phyloP scores from a whole-genome alignment of 768 basidiomycete species.

The Xerocomellus chrysenteron region DNA sequence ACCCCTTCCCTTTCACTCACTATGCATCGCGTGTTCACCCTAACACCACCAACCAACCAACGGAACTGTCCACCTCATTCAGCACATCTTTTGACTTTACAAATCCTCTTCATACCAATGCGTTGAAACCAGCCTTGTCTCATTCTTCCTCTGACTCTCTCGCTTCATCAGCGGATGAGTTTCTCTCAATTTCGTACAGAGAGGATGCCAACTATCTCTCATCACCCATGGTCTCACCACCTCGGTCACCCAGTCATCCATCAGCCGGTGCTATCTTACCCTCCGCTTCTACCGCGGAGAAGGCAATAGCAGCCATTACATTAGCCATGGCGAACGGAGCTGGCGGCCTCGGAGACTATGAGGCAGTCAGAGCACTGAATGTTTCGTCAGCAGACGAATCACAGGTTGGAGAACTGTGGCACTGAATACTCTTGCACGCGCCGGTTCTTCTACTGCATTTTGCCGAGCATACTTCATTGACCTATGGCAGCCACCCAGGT shows the following conservation, averaged over 20 bases:
- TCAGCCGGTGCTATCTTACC: constrained; percentile 3
- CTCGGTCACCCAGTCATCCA: constrained; percentile 14
- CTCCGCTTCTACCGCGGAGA: constrained; percentile 52
- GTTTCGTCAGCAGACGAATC: constrained; percentile 37
- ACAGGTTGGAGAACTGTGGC: constrained; percentile 62
- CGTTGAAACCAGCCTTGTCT: constrained; percentile 21
- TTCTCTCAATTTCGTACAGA: constrained; percentile 1
- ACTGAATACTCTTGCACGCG: constrained; percentile 26
- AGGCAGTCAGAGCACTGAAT: constrained; percentile 43
- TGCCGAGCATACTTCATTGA: constrained; percentile 5
- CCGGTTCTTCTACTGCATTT: neutral
- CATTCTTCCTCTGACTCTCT: constrained; percentile 20
- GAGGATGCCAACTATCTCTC: constrained; percentile 5
- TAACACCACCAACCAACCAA: constrained; percentile 12
- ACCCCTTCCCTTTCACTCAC: constrained; percentile 11
- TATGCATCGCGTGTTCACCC: constrained; percentile 13
- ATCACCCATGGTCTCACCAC: constrained; percentile 10
- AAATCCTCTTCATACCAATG: constrained; percentile 26
- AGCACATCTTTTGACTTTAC: constrained; percentile 28
- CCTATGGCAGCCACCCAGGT: neutral
- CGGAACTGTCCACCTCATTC: constrained; percentile 21
- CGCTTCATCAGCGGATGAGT: constrained; percentile 6
- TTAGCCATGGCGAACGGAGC: constrained; percentile 66
- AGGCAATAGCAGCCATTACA: constrained; percentile 56
- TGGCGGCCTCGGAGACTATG: constrained; percentile 57